phyloP scores from a whole-genome alignment of 2,329 filamentous ascomycete genomes.

The Colletotrichum melonis region DNA sequence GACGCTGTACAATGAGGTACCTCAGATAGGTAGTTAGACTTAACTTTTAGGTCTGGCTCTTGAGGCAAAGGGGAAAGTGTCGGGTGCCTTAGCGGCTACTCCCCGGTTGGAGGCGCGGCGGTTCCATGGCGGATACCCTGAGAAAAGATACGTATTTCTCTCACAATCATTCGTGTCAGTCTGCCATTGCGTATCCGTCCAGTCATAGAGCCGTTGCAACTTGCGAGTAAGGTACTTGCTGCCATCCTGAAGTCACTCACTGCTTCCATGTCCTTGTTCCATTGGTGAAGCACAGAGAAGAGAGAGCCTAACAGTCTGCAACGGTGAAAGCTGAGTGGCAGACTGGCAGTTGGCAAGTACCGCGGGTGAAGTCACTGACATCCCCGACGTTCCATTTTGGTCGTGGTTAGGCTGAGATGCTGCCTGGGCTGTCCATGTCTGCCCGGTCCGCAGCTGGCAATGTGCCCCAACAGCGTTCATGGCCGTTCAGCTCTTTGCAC shows the following conservation, averaged over 20 bases:
- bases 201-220: background rate
- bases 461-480: conserved; percentile 7
- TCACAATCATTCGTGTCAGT: background rate
- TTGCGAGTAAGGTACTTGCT: background rate
- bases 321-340: background rate
- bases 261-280: background rate
- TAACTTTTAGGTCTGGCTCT: background rate
- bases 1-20: background rate
- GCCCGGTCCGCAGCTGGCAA: background rate
- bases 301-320: background rate
- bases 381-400: conserved; percentile 17
- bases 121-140: background rate
- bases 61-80: conserved; percentile 16
- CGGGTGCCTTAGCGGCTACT: conserved; percentile 6
- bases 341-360: background rate
- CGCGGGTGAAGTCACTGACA: conserved; percentile 20
- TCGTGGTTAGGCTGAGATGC: conserved; percentile 34
- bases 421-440: conserved; percentile 28
- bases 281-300: background rate
- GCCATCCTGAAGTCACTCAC: too few species aligned
- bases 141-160: conserved; percentile 6
- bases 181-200: background rate
- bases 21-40: background rate
- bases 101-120: conserved; percentile 18
- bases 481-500: background rate